Conservation (phyloP, 2,329 filamentous ascomycete genomes). For the Emydomyces testavorans region DNA sequence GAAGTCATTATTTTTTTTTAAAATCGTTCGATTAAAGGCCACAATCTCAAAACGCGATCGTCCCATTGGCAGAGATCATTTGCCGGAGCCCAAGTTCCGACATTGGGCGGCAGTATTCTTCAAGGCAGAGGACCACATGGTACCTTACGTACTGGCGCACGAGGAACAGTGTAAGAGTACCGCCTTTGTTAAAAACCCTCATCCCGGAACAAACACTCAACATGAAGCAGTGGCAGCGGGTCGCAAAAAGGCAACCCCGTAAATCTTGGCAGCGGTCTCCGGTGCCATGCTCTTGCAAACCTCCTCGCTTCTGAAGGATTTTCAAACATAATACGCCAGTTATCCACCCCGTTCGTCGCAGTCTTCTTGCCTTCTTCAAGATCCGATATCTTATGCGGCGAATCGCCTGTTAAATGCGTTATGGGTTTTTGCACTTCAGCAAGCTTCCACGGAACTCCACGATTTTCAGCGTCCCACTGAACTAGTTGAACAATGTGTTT, state of each 20-base stretch:
- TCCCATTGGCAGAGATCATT: no score
- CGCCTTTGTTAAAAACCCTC: not conserved
- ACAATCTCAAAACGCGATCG: no score
- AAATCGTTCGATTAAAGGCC: no score
- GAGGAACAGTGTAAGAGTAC: no score
- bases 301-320: conserved; percentile 45
- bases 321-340: conserved; percentile 46
- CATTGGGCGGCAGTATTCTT: no score
- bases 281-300: conserved; percentile 45
- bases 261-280: conserved; percentile 32
- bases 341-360: conserved; percentile 19
- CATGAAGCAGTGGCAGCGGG: conserved; percentile 16
- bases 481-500: conserved; percentile 14
- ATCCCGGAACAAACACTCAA: conserved; percentile 18
- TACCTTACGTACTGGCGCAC: no score
- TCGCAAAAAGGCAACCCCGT: conserved; percentile 9
- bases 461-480: conserved; percentile 14
- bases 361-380: not conserved
- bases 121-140: no score
- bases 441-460: conserved; percentile 15
- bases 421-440: conserved; percentile 14
- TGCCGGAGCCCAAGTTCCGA: no score
- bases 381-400: conserved; percentile 12
- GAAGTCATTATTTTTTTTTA: no score
- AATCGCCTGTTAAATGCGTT: conserved; percentile 6